phyloP scores from a whole-genome alignment of 495 filamentous ascomycete species.

The Penicillium taxi region DNA sequence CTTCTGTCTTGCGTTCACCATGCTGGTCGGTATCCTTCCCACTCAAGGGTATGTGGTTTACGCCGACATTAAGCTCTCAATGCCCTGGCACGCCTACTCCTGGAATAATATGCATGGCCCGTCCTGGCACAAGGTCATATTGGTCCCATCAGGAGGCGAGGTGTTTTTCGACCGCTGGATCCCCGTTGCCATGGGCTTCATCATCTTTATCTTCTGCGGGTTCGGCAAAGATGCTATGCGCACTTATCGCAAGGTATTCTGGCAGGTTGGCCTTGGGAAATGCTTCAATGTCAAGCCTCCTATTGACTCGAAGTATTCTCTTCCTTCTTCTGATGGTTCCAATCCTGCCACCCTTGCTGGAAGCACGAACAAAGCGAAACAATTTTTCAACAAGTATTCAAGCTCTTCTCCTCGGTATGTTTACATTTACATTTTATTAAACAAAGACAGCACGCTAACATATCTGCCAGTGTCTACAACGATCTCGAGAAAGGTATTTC shows the following conservation, averaged over 20 bases:
- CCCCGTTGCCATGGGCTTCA: slow-evolving; percentile 47
- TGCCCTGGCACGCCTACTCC: slow-evolving; percentile 41
- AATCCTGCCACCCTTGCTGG: slow-evolving; percentile 15
- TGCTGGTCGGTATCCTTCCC: slow-evolving; percentile 62
- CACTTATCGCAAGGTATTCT: slow-evolving; percentile 52
- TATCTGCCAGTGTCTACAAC: neutral
- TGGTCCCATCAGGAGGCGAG: slow-evolving; percentile 47
- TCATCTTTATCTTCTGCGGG: slow-evolving; percentile 75
- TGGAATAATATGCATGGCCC: slow-evolving; percentile 48
- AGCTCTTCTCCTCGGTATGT: slow-evolving; percentile 13
- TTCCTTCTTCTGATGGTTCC: slow-evolving; percentile 1
- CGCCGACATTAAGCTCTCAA: slow-evolving; percentile 38
- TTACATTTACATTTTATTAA: no score
- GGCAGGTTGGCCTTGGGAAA: slow-evolving; percentile 21
- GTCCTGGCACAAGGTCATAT: slow-evolving; percentile 53
- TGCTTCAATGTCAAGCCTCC: slow-evolving; percentile 16
- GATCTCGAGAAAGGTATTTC: slow-evolving; percentile 24
- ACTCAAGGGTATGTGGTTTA: slow-evolving; percentile 53
- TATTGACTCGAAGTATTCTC: slow-evolving; percentile 4
- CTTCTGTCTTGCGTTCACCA: slow-evolving; percentile 60
- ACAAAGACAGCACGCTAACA: neutral
- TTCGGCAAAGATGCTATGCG: slow-evolving; percentile 65
- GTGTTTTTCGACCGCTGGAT: slow-evolving; percentile 63
- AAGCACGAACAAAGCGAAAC: slow-evolving; percentile 19
- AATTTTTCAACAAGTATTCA: slow-evolving; percentile 17